phyloP scores from a whole-genome alignment of 768 basidiomycete species.

The Omphalotus guepiniiformis region DNA sequence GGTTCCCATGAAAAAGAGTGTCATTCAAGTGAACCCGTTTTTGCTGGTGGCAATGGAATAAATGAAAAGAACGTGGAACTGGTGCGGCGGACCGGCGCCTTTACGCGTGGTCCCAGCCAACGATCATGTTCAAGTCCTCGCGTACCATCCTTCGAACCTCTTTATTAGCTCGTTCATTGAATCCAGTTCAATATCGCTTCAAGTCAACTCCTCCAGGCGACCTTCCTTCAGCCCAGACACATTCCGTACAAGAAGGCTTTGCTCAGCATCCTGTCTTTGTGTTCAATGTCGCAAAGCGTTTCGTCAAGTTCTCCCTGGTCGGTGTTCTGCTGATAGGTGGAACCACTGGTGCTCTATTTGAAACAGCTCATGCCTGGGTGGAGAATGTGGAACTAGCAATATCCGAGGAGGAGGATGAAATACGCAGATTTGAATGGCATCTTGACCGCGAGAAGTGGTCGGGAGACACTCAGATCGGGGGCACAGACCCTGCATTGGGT shows the following conservation, averaged over 20 bases:
- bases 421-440: conserved; percentile 65
- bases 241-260: conserved; percentile 8
- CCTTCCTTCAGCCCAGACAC: conserved; percentile 5
- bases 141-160: too few relatives aligned
- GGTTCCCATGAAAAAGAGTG: background rate
- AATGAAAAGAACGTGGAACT: too few relatives aligned
- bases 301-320: conserved; percentile 46
- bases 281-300: conserved; percentile 40
- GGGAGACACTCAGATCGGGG: conserved; percentile 45
- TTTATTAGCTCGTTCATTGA: background rate
- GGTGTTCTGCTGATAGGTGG: conserved; percentile 39
- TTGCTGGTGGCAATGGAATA: background rate
- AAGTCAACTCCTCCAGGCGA: background rate
- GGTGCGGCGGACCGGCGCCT: too few relatives aligned
- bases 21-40: background rate
- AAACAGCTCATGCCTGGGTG: conserved; percentile 58
- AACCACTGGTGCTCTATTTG: conserved; percentile 45
- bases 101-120: too few relatives aligned
- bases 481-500: conserved; percentile 71
- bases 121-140: too few relatives aligned
- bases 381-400: conserved; percentile 46
- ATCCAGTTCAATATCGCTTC: background rate
- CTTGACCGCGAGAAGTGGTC: conserved; percentile 60
- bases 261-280: conserved; percentile 29
- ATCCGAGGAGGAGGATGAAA: conserved; percentile 47